A percentile compares a stretch with the other conserved stretches of the same genome.
phyloP scores from a whole-genome alignment of 176 grass and related monocot genomes.

The Leersia perrieri region DNA sequence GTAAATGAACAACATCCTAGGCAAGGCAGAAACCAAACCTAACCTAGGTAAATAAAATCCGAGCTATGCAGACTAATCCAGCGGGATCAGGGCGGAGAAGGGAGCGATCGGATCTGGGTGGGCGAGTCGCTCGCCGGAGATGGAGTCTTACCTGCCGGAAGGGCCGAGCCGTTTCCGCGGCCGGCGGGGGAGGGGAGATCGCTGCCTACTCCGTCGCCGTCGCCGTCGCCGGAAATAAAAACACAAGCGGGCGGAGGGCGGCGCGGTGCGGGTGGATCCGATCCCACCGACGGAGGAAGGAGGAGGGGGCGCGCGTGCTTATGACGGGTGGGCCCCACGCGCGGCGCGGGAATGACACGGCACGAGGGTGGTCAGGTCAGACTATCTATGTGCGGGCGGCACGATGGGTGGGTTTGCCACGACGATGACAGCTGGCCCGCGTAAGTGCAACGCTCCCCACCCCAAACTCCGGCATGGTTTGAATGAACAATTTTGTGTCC shows the following conservation, averaged over 20 bases:
- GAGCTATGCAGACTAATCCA: background rate
- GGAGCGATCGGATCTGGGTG: constrained; percentile 27
- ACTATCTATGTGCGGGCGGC: too few relatives aligned
- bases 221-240: background rate
- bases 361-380: too few relatives aligned
- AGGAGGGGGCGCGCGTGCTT: too few relatives aligned
- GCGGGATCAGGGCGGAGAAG: background rate
- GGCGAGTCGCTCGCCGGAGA: constrained; percentile 39
- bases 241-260: background rate
- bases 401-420: background rate
- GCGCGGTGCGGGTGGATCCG: background rate
- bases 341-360: background rate
- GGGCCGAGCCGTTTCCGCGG: background rate
- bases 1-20: too few relatives aligned
- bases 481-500: too few relatives aligned
- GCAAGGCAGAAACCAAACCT: too few relatives aligned
- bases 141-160: background rate
- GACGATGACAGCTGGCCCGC: too few relatives aligned
- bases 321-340: background rate
- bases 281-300: background rate
- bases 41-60: too few relatives aligned
- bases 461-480: too few relatives aligned
- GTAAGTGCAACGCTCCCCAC: too few relatives aligned
- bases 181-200: background rate
- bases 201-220: background rate